Conservation (phyloP, 805 yeast genomes). For the Cyberlindnera misumaiensis region DNA sequence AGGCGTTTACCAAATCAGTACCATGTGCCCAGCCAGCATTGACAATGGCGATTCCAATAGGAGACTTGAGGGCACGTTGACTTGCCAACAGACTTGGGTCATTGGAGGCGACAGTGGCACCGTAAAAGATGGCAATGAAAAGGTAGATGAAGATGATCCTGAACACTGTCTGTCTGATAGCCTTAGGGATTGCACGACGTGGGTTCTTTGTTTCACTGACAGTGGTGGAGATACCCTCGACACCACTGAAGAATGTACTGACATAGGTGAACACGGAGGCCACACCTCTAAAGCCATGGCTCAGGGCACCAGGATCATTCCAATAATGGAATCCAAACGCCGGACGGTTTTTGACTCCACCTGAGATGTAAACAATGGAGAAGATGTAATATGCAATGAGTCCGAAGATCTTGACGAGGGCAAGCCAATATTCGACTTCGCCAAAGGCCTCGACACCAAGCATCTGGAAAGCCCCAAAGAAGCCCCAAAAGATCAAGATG, state of each 20-base stretch:
- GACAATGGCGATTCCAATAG: conserved; percentile 63
- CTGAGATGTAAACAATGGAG: conserved; percentile 37
- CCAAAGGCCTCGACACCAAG: conserved; percentile 50
- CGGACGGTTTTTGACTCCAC: conserved; percentile 31
- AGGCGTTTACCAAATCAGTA: conserved; percentile 66
- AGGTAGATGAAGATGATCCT: conserved; percentile 62
- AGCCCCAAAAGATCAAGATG: conserved; percentile 45
- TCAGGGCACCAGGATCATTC: conserved; percentile 28
- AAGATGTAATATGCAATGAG: conserved; percentile 44
- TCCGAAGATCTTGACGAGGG: conserved; percentile 42
- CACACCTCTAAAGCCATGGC: conserved; percentile 45
- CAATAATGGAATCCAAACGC: conserved; percentile 28
- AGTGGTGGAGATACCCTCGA: conserved; percentile 67
- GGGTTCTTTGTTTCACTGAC: conserved; percentile 72
- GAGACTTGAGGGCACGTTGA: conserved; percentile 47
- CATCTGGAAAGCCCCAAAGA: conserved; percentile 43
- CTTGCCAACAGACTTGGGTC: conserved; percentile 40
- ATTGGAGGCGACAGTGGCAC: conserved; percentile 59
- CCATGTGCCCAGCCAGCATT: conserved; percentile 61
- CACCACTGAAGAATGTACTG: conserved; percentile 73
- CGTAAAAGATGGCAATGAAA: conserved; percentile 55
- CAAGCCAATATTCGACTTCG: conserved; percentile 50
- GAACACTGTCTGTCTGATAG: conserved; percentile 58
- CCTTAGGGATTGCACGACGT: conserved; percentile 61
- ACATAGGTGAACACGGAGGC: conserved; percentile 61